Base-by-base conservation (phyloP, 2,329 filamentous ascomycete genomes). In the Trichoderma arundinaceum region DNA sequence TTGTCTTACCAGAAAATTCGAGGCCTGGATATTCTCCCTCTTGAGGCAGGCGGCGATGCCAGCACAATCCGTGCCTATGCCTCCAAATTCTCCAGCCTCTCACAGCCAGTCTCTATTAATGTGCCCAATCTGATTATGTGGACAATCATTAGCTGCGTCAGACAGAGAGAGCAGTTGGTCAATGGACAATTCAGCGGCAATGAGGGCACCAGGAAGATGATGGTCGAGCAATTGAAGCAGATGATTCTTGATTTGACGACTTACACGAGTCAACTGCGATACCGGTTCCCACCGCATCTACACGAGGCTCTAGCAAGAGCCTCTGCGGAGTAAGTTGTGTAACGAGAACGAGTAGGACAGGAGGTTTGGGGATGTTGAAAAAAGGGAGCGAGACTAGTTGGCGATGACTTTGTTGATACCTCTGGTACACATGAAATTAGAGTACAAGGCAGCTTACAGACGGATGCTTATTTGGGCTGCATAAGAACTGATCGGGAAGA, bases 101-200 rank as follows among this genome's bases (percentile, higher is more conserved):
- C 92, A 4, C 88, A 92, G 70, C 87, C 93, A 7, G 91, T 99
- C 46, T 90, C 94, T 2, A 89, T 92, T 75, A 96, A 95, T 73
- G 89, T 97, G 72, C 94, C 94, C 17, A 92, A 94, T 77, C 83
- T 98, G 68, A 85, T 99, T 69, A 90, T 97, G 81, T 98, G 95
- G 95, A 92, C 92, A 57, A 92, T 99, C 70, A 86, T 90, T 48
- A 93, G 91, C 79, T 96, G 94, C 78, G 89, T 90, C 57, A 86
- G 88, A 65, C 90, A 97, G 78, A 87, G 92, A 68, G 89, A 91
- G 71, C 82, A 88, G 68, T 83, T 96, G 53, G 84, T 85, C 64
- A 85, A 83, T 66, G 88, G 89, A 33, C 86, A 90, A 71, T 97
- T 90, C 77, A 92, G 90, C 71, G 90, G 87, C 69, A 90, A 90